phyloP scores from a whole-genome alignment of 164 flowering plant genomes.

The Chimonanthus praecox region DNA sequence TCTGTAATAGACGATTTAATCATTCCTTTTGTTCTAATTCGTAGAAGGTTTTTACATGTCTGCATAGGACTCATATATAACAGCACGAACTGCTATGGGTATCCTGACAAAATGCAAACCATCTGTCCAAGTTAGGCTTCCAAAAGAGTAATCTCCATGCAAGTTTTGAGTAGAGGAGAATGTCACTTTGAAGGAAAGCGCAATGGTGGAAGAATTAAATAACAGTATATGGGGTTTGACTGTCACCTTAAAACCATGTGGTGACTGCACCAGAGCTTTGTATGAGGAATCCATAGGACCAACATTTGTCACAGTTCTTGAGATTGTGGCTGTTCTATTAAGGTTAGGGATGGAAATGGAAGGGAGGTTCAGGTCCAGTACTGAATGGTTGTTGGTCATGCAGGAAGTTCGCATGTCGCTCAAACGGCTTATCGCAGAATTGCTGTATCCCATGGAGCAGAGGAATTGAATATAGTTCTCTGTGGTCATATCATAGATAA shows the following conservation, averaged over 20 bases:
- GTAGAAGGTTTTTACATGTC: conserved; percentile 4
- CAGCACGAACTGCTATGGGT: conserved; percentile 17
- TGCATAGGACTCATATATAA: conserved; percentile 5
- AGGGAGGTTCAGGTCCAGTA: conserved; percentile 38
- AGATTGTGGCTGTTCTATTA: conserved; percentile 23
- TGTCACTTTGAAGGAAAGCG: conserved; percentile 32
- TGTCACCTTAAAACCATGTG: conserved; percentile 31
- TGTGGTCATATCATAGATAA: conserved; percentile 24
- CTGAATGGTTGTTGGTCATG: conserved; percentile 7
- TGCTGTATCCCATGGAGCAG: conserved; percentile 33
- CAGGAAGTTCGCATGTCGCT: conserved; percentile 15
- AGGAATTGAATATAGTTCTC: conserved; percentile 31
- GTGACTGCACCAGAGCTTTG: conserved; percentile 33
- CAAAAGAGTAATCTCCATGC: conserved; percentile 43
- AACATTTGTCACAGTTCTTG: conserved; percentile 41
- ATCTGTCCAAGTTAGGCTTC: conserved; percentile 44
- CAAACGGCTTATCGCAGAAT: conserved; percentile 15
- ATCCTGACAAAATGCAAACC: conserved; percentile 21
- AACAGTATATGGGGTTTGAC: conserved; percentile 40
- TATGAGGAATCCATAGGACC: conserved; percentile 29
- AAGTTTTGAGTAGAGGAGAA: conserved; percentile 22
- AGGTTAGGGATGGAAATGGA: conserved; percentile 43
- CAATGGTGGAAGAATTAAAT: conserved; percentile 31
- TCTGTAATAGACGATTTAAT: too few species aligned
- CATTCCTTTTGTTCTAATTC: not conserved